Evolutionary conservation across 1,284 basidiomycete genomes (phyloP).

Genomic region (Pisolithus thermaeus): DNA sequence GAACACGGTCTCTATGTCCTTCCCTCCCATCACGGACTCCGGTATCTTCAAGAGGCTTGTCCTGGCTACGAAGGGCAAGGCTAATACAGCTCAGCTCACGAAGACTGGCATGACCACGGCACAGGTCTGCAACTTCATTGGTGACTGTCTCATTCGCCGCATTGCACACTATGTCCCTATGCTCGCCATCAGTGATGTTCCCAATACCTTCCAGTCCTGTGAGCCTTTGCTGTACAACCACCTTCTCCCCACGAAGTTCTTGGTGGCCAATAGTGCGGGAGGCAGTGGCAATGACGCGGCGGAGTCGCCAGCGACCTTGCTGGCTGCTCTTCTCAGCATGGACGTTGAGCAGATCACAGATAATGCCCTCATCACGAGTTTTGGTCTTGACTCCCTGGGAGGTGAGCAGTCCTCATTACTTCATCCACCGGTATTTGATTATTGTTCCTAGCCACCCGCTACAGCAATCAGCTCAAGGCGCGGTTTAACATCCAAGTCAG

Average conservation of each 20-base stretch:
- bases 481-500: constrained; percentile 24
- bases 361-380: constrained; percentile 26
- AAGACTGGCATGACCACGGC: constrained; percentile 28
- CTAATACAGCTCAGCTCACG: constrained; percentile 24
- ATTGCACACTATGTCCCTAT: constrained; percentile 28
- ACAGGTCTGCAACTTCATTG: constrained; percentile 28
- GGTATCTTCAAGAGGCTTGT: constrained; percentile 28
- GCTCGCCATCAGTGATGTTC: constrained; percentile 20
- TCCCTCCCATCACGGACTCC: constrained; percentile 29
- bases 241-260: constrained; percentile 16
- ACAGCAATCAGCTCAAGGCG: constrained; percentile 24
- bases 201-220: constrained; percentile 20
- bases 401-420: constrained; percentile 10
- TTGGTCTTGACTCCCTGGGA: constrained; percentile 26
- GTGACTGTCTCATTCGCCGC: constrained; percentile 24
- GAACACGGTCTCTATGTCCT: constrained; percentile 28
- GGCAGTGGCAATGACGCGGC: constrained; percentile 7
- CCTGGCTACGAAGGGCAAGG: constrained; percentile 20
- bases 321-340: constrained; percentile 21
- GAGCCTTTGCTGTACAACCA: constrained; percentile 22
- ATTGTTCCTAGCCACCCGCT: constrained; percentile 16
- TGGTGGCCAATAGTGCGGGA: constrained; percentile 12
- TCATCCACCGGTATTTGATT: background rate
- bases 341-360: constrained; percentile 21
- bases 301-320: constrained; percentile 22